phyloP scores from a whole-genome alignment of 2,329 filamentous ascomycete species.

The Colletotrichum costaricense region DNA sequence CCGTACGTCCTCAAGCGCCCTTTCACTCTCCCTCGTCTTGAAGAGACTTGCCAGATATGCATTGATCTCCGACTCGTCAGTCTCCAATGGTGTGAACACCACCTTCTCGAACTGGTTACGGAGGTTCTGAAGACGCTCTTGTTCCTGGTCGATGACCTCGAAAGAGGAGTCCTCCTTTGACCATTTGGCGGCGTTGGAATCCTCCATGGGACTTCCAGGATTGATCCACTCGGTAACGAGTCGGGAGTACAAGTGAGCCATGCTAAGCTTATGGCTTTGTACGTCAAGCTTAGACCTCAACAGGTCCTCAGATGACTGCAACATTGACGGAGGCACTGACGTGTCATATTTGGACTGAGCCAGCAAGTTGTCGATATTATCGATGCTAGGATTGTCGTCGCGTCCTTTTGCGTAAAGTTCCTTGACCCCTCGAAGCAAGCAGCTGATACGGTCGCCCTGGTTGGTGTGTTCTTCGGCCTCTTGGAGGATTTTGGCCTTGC shows the following conservation, averaged over 20 bases:
- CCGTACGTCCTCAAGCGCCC: conserved; percentile 40
- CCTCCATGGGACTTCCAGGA: conserved; percentile 38
- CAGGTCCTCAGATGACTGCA: conserved; percentile 48
- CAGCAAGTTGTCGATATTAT: conserved; percentile 54
- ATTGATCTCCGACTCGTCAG: conserved; percentile 51
- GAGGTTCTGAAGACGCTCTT: conserved; percentile 1
- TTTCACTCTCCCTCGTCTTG: conserved; percentile 42
- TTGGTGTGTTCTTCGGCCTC: conserved; percentile 41
- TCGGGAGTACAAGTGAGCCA: conserved; percentile 57
- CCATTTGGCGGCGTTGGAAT: conserved; percentile 21
- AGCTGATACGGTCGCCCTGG: conserved; percentile 44
- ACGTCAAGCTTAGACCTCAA: conserved; percentile 52
- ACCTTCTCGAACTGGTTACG: conserved; percentile 53
- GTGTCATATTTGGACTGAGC: conserved; percentile 53
- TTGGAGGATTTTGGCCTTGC: conserved; percentile 45
- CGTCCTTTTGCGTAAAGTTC: conserved; percentile 39
- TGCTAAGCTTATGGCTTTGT: conserved; percentile 55
- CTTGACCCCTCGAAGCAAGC: conserved; percentile 37
- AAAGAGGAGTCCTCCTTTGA: not conserved
- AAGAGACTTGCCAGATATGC: conserved; percentile 56
- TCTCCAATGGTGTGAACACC: conserved; percentile 52
- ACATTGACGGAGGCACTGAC: conserved; percentile 48
- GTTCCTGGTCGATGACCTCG: conserved; percentile 2
- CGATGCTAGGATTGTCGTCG: conserved; percentile 45
- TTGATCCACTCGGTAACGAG: conserved; percentile 61